Base-by-base conservation (phyloP, 768 basidiomycete genomes). In the Rhodosporidiobolus odoratus region DNA sequence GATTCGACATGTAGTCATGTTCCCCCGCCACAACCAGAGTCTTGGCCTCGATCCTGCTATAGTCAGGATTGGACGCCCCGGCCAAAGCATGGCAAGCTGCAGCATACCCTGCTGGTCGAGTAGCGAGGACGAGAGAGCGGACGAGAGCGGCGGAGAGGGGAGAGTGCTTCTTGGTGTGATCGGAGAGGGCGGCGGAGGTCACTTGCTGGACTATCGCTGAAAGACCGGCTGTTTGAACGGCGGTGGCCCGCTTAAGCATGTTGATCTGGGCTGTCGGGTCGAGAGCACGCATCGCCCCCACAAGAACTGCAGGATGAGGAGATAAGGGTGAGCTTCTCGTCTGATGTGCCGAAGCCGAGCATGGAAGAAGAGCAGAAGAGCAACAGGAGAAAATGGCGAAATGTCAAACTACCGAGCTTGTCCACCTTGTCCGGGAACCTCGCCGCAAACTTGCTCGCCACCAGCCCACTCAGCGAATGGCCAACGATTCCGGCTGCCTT, bases 401-500 rank as follows among this genome's bases (percentile, higher is more conserved):
- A n/a, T n/a, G n/a, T n/a, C n/a, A n/a, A 23, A 64, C 43, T 35
- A 67, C 71, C 57, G 41, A 72, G 62, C 40, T 72, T 68, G 3
- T 65, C 63, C 25, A 68, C 34, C 23, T 58, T 43, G 9, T 60
- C 19, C 12, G 71, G 71, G 38, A 68, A 61, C 58, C 37, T 41
- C 30, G 66, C 52, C 6, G 71, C 71, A 16, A 72, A 72, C 0
- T 37, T 54, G 32, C 43, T 48, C 21, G 71, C 71, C 30, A 72
- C 71, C 19, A 72, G 30, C 6, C 71, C 71, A 21, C 62, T 59
- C 66, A 72, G 63, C n/a, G 62, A 64, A 38, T 72, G 71, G 19
- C 65, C 71, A 10, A 72, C 66, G 43, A 72, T 30, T 12, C 65
- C 71, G 30, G 34, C 47, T 15, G 60, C 71, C 41, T 54, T 45